Conservation (phyloP, 73 alveolate species). For the Halteria grandinella region DNA sequence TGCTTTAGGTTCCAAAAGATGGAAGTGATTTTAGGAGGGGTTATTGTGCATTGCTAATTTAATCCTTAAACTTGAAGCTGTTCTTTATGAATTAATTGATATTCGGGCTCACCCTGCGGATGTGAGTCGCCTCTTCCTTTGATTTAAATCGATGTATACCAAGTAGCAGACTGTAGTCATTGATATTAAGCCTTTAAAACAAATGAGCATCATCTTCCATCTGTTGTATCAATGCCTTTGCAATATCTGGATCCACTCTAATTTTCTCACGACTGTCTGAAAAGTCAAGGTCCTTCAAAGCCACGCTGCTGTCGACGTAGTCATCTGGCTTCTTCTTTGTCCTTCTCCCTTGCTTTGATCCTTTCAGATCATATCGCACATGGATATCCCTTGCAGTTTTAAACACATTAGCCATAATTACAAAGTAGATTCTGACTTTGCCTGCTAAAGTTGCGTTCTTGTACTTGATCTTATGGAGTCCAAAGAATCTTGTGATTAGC, state of each 20-base stretch:
- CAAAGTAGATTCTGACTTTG: conserved; percentile 76
- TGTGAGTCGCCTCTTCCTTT: conserved; percentile 40
- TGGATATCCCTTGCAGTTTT: conserved; percentile 85
- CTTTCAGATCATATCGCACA: conserved; percentile 72
- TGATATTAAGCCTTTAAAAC: conserved; percentile 71
- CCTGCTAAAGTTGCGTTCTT: conserved; percentile 18
- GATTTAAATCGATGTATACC: conserved; percentile 80
- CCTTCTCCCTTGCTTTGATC: conserved; percentile 72
- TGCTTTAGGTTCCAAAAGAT: no score
- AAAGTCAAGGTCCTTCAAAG: conserved; percentile 91
- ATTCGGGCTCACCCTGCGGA: conserved; percentile 32
- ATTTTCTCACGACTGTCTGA: conserved; percentile 69
- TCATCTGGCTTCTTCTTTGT: conserved; percentile 70
- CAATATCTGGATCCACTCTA: conserved; percentile 69
- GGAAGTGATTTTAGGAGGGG: no score
- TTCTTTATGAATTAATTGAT: conserved; percentile 37
- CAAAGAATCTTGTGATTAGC: conserved; percentile 78
- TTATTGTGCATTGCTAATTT: no score
- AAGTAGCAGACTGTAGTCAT: conserved; percentile 89
- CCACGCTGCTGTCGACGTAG: conserved; percentile 72
- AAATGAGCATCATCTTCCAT: conserved; percentile 77
- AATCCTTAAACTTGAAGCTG: no score
- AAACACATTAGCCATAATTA: conserved; percentile 92
- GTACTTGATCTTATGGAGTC: conserved; percentile 79
- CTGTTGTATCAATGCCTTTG: conserved; percentile 71